Evolutionary conservation across 768 basidiomycete species (phyloP).

Genomic region (Suillus spraguei): DNA sequence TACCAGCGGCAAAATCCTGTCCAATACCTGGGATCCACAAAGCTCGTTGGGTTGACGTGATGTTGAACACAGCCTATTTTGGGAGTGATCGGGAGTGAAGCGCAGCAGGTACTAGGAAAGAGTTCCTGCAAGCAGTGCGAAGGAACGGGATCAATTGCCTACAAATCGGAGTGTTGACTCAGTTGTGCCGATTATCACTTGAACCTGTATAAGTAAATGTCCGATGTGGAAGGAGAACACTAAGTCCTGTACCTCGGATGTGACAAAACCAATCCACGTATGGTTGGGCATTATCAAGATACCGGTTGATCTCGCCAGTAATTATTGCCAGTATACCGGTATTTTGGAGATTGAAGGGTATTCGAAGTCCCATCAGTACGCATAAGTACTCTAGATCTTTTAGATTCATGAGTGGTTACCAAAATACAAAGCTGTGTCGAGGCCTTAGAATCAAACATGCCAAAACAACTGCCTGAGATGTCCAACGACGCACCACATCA

Average conservation of each 20-base stretch:
- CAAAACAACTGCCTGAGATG: slow-evolving; percentile 37
- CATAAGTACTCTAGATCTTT: neutral
- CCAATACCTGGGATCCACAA: slow-evolving; percentile 21
- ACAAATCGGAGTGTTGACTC: neutral
- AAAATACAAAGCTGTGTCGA: slow-evolving; percentile 1
- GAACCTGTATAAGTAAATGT: neutral
- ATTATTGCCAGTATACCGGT: neutral
- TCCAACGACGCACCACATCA: slow-evolving; percentile 43
- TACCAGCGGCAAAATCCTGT: slow-evolving; percentile 15
- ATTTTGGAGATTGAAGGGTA: neutral
- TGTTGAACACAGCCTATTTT: neutral
- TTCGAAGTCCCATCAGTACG: neutral
- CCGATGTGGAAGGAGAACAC: neutral
- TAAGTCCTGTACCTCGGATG: neutral
- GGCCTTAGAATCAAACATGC: slow-evolving; percentile 38
- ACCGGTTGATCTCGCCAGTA: neutral
- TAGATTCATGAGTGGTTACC: neutral
- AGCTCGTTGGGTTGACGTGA: slow-evolving; percentile 19
- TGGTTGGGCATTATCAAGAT: neutral
- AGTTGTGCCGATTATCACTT: neutral
- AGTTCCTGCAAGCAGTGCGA: neutral
- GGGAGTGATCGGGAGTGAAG: neutral
- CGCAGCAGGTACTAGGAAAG: neutral
- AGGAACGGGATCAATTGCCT: neutral
- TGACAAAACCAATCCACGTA: neutral